A percentile compares a stretch with the other conserved stretches of the same genome.
Evolutionary conservation across 225 moss, liverwort and hornwort genomes (phyloP).

Genomic region (Asterella californica): DNA sequence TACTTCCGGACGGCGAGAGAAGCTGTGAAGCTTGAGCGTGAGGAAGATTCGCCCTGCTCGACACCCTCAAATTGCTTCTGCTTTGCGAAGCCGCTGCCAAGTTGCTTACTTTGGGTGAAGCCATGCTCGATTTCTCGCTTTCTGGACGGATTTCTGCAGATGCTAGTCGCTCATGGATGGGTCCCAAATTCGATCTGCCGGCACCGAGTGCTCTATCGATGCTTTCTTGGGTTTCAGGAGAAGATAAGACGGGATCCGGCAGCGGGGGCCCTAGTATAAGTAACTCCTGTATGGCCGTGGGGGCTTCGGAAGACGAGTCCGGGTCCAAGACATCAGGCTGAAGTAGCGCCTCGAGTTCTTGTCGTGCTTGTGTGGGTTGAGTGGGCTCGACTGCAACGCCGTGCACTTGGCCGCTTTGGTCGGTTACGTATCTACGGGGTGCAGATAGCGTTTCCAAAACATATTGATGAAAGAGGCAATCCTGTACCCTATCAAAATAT

Average conservation of each 20-base stretch:
- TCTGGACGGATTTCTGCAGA: not conserved
- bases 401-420: not conserved
- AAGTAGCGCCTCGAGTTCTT: not conserved
- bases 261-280: not conserved
- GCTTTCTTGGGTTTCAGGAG: constrained; percentile 14
- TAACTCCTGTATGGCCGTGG: not conserved
- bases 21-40: constrained; percentile 24
- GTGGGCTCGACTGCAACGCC: not conserved
- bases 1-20: constrained; percentile 20
- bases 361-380: not conserved
- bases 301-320: not conserved
- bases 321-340: not conserved
- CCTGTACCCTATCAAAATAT: constrained; percentile 97
- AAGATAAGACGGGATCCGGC: not conserved
- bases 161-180: not conserved
- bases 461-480: constrained; percentile 95
- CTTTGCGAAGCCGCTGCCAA: constrained; percentile 16
- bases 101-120: constrained; percentile 24
- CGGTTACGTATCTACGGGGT: constrained; percentile 26
- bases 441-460: constrained; percentile 89
- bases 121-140: not conserved
- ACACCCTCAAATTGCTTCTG: not conserved
- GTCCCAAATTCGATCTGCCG: constrained; percentile 12
- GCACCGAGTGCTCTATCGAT: not conserved
- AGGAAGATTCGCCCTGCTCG: constrained; percentile 26